Percentiles rank a stretch among this genome's conserved stretches.
Conservation (phyloP, 2,329 filamentous ascomycete genomes). For the Truncatella angustata region DNA sequence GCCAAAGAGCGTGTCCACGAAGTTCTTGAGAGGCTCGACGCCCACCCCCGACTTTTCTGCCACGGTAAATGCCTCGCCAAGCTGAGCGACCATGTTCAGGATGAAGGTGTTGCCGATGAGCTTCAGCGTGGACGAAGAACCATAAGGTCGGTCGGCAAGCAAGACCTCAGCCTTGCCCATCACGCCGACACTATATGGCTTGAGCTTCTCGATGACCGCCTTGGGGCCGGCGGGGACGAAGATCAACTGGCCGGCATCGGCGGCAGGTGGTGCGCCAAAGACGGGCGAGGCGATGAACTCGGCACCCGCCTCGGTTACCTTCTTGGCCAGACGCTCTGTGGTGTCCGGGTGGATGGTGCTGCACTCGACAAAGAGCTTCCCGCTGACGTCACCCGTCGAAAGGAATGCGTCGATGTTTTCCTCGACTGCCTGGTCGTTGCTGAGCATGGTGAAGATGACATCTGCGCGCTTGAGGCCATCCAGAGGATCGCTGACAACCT, state of each 20-base stretch:
- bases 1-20: slow-evolving; percentile 72
- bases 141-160: slow-evolving; percentile 28
- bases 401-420: slow-evolving; percentile 55
- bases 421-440: slow-evolving; percentile 73
- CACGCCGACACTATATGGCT: slow-evolving; percentile 65
- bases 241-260: slow-evolving; percentile 62
- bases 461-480: slow-evolving; percentile 67
- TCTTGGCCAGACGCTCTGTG: slow-evolving; percentile 63
- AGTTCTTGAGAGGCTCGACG: slow-evolving; percentile 64
- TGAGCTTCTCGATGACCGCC: slow-evolving; percentile 54
- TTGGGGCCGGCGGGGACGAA: slow-evolving; percentile 64
- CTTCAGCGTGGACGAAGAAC: slow-evolving; percentile 69
- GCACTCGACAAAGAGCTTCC: slow-evolving; percentile 83
- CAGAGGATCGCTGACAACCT: slow-evolving; percentile 61
- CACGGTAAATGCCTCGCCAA: slow-evolving; percentile 74
- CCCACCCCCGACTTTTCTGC: slow-evolving; percentile 81
- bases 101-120: slow-evolving; percentile 86
- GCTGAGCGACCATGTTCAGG: slow-evolving; percentile 75
- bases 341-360: slow-evolving; percentile 86
- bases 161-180: slow-evolving; percentile 60
- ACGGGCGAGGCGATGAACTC: slow-evolving; percentile 73
- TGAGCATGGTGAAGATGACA: slow-evolving; percentile 79
- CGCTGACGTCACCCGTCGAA: slow-evolving; percentile 47
- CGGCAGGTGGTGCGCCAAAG: slow-evolving; percentile 62
- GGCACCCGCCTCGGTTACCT: slow-evolving; percentile 57